Evolutionary conservation across 148 eudicot species (phyloP).

Genomic region (Silene conica): DNA sequence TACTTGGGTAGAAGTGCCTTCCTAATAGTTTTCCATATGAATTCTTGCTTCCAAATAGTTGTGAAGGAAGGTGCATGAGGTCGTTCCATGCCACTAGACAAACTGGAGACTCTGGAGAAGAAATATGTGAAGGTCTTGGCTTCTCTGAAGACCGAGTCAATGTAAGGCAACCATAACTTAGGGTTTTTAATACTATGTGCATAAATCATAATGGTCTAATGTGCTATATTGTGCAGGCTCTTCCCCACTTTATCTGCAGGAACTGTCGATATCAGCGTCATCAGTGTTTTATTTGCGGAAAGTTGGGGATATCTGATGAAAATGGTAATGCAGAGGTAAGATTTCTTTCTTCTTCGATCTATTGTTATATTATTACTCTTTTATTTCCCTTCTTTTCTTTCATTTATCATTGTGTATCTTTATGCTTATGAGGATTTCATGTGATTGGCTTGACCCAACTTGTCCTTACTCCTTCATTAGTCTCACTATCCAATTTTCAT

Average conservation of each 20-base stretch:
- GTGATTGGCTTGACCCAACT: not conserved
- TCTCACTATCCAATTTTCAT: no score
- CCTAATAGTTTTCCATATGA: not conserved
- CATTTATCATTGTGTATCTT: not conserved
- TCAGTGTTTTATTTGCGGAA: conserved; percentile 77
- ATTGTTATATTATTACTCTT: conserved; percentile 3
- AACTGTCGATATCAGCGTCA: conserved; percentile 69
- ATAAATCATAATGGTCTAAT: not conserved
- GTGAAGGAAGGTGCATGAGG: conserved; percentile 80
- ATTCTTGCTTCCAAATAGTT: conserved; percentile 35
- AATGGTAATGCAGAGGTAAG: conserved; percentile 59
- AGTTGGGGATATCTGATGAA: conserved; percentile 59
- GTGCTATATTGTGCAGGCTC: conserved; percentile 43
- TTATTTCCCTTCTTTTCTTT: not conserved
- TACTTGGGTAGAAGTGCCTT: conserved; percentile 2
- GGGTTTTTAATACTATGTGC: conserved; percentile 12
- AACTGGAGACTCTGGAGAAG: conserved; percentile 52
- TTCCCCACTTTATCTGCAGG: conserved; percentile 52
- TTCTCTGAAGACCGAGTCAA: conserved; percentile 44
- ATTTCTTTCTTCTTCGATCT: conserved; percentile 5
- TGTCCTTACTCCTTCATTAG: no score
- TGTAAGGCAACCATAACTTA: conserved; percentile 30
- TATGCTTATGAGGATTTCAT: not conserved
- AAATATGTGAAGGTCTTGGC: conserved; percentile 57
- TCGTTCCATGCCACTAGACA: conserved; percentile 61